Conservation (phyloP, 2,329 filamentous ascomycete species). For the Triangularia setosa region DNA sequence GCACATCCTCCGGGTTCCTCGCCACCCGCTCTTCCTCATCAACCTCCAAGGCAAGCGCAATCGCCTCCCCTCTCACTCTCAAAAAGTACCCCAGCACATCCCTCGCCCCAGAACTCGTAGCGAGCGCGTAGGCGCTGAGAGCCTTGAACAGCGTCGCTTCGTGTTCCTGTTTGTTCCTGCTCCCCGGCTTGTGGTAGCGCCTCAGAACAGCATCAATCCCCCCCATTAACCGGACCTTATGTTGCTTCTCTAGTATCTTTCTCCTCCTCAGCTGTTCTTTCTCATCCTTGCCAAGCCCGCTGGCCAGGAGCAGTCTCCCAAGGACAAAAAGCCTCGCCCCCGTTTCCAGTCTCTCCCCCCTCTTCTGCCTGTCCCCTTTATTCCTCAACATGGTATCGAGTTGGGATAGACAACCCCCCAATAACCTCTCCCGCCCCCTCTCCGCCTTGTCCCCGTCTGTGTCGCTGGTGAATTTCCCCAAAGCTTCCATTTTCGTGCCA, state of each 20-base stretch:
- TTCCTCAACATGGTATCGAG: conserved; percentile 23
- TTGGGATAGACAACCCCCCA: conserved; percentile 12
- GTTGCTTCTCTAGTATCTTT: conserved; percentile 58
- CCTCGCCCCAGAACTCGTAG: conserved; percentile 72
- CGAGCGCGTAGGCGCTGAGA: conserved; percentile 77
- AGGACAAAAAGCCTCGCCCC: conserved; percentile 72
- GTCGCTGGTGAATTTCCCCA: conserved; percentile 43
- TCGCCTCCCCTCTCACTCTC: conserved; percentile 64
- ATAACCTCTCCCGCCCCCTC: conserved; percentile 27
- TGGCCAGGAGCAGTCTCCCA: conserved; percentile 70
- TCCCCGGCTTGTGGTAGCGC: conserved; percentile 34
- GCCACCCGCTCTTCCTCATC: conserved; percentile 38
- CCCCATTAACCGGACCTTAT: conserved; percentile 57
- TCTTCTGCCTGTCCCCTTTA: conserved; percentile 27
- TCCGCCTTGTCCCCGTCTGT: conserved; percentile 26
- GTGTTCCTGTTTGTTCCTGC: conserved; percentile 47
- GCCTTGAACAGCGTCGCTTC: conserved; percentile 59
- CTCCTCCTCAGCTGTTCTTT: conserved; percentile 55
- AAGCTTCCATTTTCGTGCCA: conserved; percentile 57
- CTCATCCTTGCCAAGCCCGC: conserved; percentile 47
- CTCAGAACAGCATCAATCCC: conserved; percentile 67
- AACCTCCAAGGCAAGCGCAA: conserved; percentile 57
- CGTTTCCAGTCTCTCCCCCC: conserved; percentile 50
- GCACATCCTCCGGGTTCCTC: conserved; percentile 46
- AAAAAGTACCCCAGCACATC: conserved; percentile 80